Percentiles rank a stretch among this genome's conserved stretches.
These are phyloP conservation scores for Xylaria hypoxylon DNA, from an alignment of 2,329 filamentous ascomycete species.

Conservation along the genomic window DNA sequence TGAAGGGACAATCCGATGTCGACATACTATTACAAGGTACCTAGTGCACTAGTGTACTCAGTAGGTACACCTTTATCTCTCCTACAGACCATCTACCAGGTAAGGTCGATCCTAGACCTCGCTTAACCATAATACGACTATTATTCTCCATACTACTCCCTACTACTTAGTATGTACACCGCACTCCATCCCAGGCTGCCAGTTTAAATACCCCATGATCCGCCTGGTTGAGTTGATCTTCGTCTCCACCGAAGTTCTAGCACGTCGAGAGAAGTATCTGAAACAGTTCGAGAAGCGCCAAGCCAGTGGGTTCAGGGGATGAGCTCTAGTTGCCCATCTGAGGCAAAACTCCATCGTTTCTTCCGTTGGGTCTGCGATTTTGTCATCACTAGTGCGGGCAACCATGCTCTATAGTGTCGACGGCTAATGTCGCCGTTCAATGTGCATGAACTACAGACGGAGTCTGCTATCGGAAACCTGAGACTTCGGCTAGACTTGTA, in stretches of 20 bases:
- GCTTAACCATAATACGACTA: conserved; percentile 19
- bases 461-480: not conserved
- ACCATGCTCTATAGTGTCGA: not conserved
- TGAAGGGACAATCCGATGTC: not conserved
- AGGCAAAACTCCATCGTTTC: not conserved
- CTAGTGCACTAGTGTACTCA: too few relatives aligned
- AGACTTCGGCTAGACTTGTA: not conserved
- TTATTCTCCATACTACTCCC: conserved; percentile 16
- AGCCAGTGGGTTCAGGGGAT: conserved; percentile 27
- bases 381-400: not conserved
- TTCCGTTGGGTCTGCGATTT: not conserved
- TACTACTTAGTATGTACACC: not conserved
- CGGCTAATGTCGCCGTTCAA: not conserved
- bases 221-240: conserved; percentile 16
- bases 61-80: not conserved
- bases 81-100: not conserved
- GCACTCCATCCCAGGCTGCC: conserved; percentile 7
- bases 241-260: conserved; percentile 10
- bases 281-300: conserved; percentile 36
- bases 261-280: conserved; percentile 30
- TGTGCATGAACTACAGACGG: not conserved
- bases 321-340: conserved; percentile 16
- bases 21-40: not conserved
- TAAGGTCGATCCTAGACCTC: conserved; percentile 19
- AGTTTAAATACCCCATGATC: conserved; percentile 25